Percentiles rank a stretch among this genome's conserved stretches.
Conservation (phyloP, 805 yeast genomes). For the Candida ascalaphidarum region DNA sequence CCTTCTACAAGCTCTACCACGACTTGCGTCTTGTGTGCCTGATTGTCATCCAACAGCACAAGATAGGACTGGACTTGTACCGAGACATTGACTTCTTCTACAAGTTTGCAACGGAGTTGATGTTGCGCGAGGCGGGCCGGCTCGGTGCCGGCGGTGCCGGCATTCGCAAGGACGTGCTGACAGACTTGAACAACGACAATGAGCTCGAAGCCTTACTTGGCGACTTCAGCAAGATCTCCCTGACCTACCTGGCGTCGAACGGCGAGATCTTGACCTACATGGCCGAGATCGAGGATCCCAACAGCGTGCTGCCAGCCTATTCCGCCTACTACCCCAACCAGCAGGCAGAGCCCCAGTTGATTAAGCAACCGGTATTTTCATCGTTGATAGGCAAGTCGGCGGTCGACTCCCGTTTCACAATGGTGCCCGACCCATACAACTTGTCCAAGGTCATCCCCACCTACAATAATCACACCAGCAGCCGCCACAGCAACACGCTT, state of each 20-base stretch:
- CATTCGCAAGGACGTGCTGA: no score
- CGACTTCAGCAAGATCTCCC: conserved; percentile 56
- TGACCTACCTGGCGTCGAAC: conserved; percentile 40
- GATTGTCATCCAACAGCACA: conserved; percentile 35
- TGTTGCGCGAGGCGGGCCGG: conserved; percentile 53
- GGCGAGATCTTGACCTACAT: conserved; percentile 48
- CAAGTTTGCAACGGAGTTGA: conserved; percentile 51
- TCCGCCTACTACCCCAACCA: conserved; percentile 18
- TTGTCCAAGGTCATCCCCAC: conserved; percentile 61
- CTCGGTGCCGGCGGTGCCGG: no score
- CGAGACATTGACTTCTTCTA: conserved; percentile 52
- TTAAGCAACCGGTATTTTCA: conserved; percentile 72
- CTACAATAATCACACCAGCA: conserved; percentile 3
- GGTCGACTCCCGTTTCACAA: conserved; percentile 66
- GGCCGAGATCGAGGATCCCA: conserved; percentile 23
- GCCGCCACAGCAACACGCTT: conserved; percentile 14
- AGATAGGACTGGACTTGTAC: conserved; percentile 43
- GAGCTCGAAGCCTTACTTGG: conserved; percentile 31
- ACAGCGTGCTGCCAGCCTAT: conserved; percentile 8
- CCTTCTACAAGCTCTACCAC: conserved; percentile 53
- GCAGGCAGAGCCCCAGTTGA: conserved; percentile 18
- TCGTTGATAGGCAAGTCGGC: conserved; percentile 62
- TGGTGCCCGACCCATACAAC: conserved; percentile 59
- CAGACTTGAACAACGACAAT: conserved; percentile 17
- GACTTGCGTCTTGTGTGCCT: conserved; percentile 55